phyloP scores from a whole-genome alignment of 192 early-diverging fungal species.

The Linnemannia exigua region DNA sequence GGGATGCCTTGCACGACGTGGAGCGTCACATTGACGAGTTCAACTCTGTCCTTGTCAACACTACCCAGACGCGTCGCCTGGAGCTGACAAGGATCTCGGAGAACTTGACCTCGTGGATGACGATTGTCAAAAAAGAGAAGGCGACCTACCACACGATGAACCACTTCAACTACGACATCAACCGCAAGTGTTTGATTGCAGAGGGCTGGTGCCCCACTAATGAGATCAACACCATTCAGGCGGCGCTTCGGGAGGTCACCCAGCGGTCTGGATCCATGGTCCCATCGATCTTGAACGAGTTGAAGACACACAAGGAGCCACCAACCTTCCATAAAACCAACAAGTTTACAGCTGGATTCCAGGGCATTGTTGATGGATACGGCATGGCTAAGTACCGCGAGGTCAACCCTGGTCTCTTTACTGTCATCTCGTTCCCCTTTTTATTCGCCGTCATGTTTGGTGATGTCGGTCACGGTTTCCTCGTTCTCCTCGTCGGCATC shows the following conservation, averaged over 20 bases:
- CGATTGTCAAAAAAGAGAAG: conserved; percentile 96
- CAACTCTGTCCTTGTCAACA: conserved; percentile 85
- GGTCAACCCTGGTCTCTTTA: conserved; percentile 98
- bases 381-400: conserved; percentile 96
- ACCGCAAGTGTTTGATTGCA: conserved; percentile 94
- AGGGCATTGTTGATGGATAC: conserved; percentile 97
- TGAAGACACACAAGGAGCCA: conserved; percentile 88
- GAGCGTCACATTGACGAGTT: conserved; percentile 91
- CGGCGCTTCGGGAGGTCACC: conserved; percentile 83
- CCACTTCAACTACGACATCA: conserved; percentile 92
- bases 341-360: conserved; percentile 96
- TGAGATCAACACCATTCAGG: conserved; percentile 84
- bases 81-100: conserved; percentile 91
- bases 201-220: conserved; percentile 98
- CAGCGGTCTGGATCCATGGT: conserved; percentile 84
- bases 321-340: conserved; percentile 97
- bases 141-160: conserved; percentile 97
- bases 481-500: conserved; percentile 81
- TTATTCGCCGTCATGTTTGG: conserved; percentile 99
- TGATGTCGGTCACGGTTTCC: conserved; percentile 95
- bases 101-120: conserved; percentile 88
- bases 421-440: conserved; percentile 97
- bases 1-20: conserved; percentile 83
- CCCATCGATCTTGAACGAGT: conserved; percentile 87
- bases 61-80: conserved; percentile 80